Evolutionary conservation across 2,329 filamentous ascomycete species (phyloP), one percentile per base, ranked within the genome.

Genomic region (Cyclaneusma minus): DNA sequence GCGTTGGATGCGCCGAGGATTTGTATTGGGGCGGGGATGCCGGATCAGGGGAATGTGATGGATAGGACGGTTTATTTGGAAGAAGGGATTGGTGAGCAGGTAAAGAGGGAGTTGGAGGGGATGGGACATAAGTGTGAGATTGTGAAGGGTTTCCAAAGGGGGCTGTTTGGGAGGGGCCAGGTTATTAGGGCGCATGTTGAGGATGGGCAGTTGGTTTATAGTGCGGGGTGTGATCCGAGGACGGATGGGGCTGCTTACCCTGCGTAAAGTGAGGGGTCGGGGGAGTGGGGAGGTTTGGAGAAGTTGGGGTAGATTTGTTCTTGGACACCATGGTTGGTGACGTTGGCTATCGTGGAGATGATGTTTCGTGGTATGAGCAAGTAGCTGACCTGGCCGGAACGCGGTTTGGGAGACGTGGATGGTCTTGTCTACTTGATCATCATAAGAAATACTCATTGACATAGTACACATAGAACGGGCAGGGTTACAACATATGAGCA

Each of bases 1-100:
- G 84, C 87, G 3, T 64, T 95, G 0, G 89, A 98, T 45, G 78
- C 87, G 3, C 87, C 89, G 10, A 64, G 89, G n/a, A 65, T 95
- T 37, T 94, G 84, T 42, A 81, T 95, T 32, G 77, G 77, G 2
- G 71, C 79, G 0, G 76, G 72, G 0, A 74, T 75, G 59, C 68
- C 76, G 0, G 64, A 72, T 24, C 51, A 58, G 15, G 64, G 65
- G 5, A 60, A 64, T 27, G 62, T 62, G 13, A 51, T 64, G 9
- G 71, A 75, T 35, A 62, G 61, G 43, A 72, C 60, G 1, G 77
- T 94, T 1, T 80, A 72, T 33, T 56, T 92, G 0, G 87, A 95
- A 48, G 81, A 92, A 27, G 83, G 84, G 0, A 83, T 94, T 41
- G 55, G 65, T 1, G 58, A 68, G 13, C 64, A 71, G 36, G 73